These are phyloP conservation scores for Hippophae tibetana DNA, from an alignment of 306 rosid genomes.

Conservation along the genomic window DNA sequence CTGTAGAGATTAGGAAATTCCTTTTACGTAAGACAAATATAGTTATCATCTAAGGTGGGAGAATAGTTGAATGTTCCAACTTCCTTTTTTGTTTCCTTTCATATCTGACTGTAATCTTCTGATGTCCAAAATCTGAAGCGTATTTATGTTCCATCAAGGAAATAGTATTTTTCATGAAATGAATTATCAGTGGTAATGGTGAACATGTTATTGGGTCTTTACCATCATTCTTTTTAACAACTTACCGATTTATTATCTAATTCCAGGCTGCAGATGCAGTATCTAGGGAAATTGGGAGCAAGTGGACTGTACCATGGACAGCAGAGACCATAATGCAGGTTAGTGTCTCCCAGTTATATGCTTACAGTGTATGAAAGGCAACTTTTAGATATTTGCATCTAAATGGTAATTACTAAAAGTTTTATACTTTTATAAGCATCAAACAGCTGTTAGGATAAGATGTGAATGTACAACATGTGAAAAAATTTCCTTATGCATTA, in stretches of 20 bases:
- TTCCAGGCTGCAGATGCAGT: conserved; percentile 53
- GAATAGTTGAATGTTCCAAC: too few species aligned
- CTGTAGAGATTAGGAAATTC: too few species aligned
- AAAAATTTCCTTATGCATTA: background rate
- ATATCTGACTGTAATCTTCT: too few species aligned
- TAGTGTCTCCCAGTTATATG: conserved; percentile 21
- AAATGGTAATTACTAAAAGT: background rate
- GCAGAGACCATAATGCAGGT: conserved; percentile 82
- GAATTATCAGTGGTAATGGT: background rate
- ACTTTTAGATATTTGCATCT: background rate
- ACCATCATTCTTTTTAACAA: conserved; percentile 9
- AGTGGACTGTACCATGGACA: conserved; percentile 91
- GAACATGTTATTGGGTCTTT: conserved; percentile 3
- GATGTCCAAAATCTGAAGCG: background rate
- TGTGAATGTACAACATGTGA: background rate
- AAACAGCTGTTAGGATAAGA: conserved; percentile 1
- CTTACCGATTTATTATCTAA: conserved; percentile 7
- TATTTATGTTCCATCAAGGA: background rate
- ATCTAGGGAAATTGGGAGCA: conserved; percentile 41
- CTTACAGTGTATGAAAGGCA: background rate
- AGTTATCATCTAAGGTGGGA: too few species aligned
- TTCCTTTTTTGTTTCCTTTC: too few species aligned
- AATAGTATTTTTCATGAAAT: too few species aligned
- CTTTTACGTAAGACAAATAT: too few species aligned
- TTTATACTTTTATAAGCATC: background rate